Base-by-base conservation (phyloP, 1,284 basidiomycete species). In the Cryptococcus deneoformans region DNA sequence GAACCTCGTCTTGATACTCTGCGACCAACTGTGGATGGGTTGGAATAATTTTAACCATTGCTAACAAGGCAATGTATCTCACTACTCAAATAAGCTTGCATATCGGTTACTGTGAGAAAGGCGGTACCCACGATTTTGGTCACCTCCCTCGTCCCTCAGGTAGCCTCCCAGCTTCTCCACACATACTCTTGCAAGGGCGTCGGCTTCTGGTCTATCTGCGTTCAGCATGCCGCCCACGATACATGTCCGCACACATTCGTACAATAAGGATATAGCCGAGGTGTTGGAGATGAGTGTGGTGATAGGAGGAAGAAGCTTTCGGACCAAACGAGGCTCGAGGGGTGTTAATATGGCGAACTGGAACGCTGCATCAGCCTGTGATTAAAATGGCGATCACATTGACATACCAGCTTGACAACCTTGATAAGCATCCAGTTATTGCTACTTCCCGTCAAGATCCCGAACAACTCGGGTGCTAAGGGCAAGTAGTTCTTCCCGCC, bases 351-450 rank as follows among this genome's bases (percentile, higher is more conserved):
- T 85, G 20, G 93, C 92, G 78, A 97, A 96, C 93, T 96, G 65
- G 12, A 51, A 38, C 6, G 50, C 16, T 39, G 14, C 8, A 35
- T 48, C 12, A 51, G 10, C 48, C 14, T 34, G 11, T 29, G 14
- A 3, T 34, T 50, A n/a, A 20, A 37, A 50, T n/a, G 37, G 7
- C 3, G 29, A 34, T 16, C 34, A 14, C 34, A 40, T 24, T 35
- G 9, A 72, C 84, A 71, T 72, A 92, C 92, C 70, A 96, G 80
- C 79, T 99, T 99, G 75, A 99, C 88, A 50, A 98, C 89, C 80
- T 99, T 99, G 79, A 99, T 99, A 57, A 99, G 82, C 90, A 98
- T 95, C 96, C 96, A 99, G 72, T 99, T 99, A 77, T 99, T 99
- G 35, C 88, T 89, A 36, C 91, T 92, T 1, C 87, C 92, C 0